Evolutionary conservation across 2,329 filamentous ascomycete species (phyloP).

Genomic region (Colletotrichum acutatum): DNA sequence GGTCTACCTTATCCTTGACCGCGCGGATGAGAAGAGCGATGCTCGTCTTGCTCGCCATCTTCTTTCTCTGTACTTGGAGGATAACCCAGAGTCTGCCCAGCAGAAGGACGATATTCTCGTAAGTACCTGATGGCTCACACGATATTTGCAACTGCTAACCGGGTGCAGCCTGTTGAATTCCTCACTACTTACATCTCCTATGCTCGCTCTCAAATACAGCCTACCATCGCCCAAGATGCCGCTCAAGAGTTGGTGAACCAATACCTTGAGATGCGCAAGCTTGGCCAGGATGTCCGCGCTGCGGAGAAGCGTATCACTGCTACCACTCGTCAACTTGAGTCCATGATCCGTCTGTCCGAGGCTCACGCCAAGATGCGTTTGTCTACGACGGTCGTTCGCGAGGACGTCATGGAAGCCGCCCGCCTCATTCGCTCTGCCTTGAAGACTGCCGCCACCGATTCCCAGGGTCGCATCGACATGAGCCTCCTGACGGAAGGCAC

Average conservation of each 20-base stretch:
- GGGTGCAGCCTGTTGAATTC: constrained; percentile 84
- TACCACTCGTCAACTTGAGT: constrained; percentile 95
- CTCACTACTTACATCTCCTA: constrained; percentile 98
- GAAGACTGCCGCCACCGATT: constrained; percentile 96
- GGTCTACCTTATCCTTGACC: constrained; percentile 95
- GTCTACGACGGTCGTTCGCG: constrained; percentile 76
- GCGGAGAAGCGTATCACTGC: constrained; percentile 97
- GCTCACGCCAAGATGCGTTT: constrained; percentile 99
- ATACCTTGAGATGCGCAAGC: constrained; percentile 94
- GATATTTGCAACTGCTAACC: constrained; percentile 39
- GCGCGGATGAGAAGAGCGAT: constrained; percentile 89
- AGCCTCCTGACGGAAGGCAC: constrained; percentile 94
- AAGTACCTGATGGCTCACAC: constrained; percentile 50
- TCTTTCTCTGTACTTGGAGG: constrained; percentile 96
- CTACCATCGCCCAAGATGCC: constrained; percentile 81
- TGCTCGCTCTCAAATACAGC: constrained; percentile 87
- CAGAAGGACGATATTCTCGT: constrained; percentile 82
- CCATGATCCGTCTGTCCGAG: constrained; percentile 96
- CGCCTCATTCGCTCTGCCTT: constrained; percentile 92
- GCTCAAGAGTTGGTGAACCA: constrained; percentile 85
- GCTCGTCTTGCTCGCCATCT: constrained; percentile 91
- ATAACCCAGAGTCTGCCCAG: constrained; percentile 86
- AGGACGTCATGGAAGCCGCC: constrained; percentile 90
- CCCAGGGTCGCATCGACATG: constrained; percentile 96
- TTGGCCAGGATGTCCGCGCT: constrained; percentile 87